Percentiles rank a stretch among this genome's conserved stretches.
Evolutionary conservation across 225 moss, liverwort and hornwort genomes (phyloP).

Genomic region (Anthoceros angustus): DNA sequence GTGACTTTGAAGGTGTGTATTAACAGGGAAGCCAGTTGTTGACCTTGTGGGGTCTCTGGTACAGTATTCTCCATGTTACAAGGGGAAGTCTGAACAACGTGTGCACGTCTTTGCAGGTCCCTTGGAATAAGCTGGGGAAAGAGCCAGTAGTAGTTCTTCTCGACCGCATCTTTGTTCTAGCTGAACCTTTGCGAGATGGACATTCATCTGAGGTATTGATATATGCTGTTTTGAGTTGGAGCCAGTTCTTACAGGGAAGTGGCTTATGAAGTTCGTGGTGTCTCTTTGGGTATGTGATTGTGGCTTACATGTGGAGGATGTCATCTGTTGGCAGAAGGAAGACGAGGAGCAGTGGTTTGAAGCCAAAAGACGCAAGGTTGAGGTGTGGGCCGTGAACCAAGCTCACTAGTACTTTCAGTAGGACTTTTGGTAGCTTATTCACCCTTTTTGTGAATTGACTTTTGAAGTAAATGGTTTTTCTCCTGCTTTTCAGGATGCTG

Average conservation of each 20-base stretch:
- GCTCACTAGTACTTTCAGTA: background rate
- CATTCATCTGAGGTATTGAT: slow-evolving; percentile 40
- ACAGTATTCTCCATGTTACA: background rate
- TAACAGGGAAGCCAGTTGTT: background rate
- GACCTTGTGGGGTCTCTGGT: background rate
- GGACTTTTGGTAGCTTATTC: background rate
- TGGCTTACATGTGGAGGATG: background rate
- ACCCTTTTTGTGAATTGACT: background rate
- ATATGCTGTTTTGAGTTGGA: background rate
- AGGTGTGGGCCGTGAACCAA: slow-evolving; percentile 30
- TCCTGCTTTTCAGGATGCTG: slow-evolving; percentile 44
- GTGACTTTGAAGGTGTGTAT: slow-evolving; percentile 75
- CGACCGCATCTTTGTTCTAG: slow-evolving; percentile 89
- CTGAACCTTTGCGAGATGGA: slow-evolving; percentile 84
- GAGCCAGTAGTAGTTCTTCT: slow-evolving; percentile 95
- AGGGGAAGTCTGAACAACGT: background rate
- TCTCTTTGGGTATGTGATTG: background rate
- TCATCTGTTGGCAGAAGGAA: slow-evolving; percentile 32
- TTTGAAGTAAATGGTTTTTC: background rate
- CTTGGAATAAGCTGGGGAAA: slow-evolving; percentile 88
- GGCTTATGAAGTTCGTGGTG: background rate
- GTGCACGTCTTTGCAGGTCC: slow-evolving; percentile 44
- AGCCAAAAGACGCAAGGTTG: slow-evolving; percentile 78
- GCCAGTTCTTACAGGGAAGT: background rate
- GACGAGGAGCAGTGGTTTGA: slow-evolving; percentile 82